A percentile compares a stretch with the other conserved stretches of the same genome.
Conservation (phyloP, 345 rosid species). For the Anastatica hierochuntica region DNA sequence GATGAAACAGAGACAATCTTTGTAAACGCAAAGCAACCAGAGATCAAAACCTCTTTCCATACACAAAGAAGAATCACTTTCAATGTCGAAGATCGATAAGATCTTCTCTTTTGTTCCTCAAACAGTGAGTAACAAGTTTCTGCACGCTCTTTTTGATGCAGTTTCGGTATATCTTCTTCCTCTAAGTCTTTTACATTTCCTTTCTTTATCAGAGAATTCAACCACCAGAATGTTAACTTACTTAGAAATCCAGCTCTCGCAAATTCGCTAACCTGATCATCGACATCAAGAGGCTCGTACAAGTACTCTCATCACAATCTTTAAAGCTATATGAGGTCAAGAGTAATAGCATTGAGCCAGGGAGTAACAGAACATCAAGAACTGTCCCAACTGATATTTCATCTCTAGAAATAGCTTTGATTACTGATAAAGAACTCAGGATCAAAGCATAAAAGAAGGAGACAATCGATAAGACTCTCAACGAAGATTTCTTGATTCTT, state of each 20-base stretch:
- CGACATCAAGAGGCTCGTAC: no score
- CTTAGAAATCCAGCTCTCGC: conserved; percentile 59
- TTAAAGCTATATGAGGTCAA: conserved; percentile 36
- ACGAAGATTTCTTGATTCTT: conserved; percentile 23
- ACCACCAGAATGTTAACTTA: conserved; percentile 80
- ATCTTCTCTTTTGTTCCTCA: conserved; percentile 48
- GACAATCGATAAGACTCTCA: conserved; percentile 42
- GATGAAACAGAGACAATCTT: conserved; percentile 67
- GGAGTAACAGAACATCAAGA: conserved; percentile 46
- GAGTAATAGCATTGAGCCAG: conserved; percentile 49
- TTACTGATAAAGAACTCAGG: conserved; percentile 38
- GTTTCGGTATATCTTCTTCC: conserved; percentile 56
- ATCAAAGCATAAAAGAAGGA: conserved; percentile 40
- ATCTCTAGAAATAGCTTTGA: conserved; percentile 25
- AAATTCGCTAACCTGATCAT: conserved; percentile 37
- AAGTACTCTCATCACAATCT: conserved; percentile 19
- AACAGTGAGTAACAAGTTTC: conserved; percentile 58
- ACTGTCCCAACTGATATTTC: conserved; percentile 15
- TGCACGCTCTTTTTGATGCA: conserved; percentile 53
- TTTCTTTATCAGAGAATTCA: conserved; percentile 60
- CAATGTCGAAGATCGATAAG: conserved; percentile 43
- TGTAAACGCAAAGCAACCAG: conserved; percentile 76
- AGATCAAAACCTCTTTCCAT: conserved; percentile 51
- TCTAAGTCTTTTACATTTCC: conserved; percentile 62
- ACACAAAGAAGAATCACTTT: conserved; percentile 51